phyloP scores from a whole-genome alignment of 768 basidiomycete species.

The Amanita pallidorosea region DNA sequence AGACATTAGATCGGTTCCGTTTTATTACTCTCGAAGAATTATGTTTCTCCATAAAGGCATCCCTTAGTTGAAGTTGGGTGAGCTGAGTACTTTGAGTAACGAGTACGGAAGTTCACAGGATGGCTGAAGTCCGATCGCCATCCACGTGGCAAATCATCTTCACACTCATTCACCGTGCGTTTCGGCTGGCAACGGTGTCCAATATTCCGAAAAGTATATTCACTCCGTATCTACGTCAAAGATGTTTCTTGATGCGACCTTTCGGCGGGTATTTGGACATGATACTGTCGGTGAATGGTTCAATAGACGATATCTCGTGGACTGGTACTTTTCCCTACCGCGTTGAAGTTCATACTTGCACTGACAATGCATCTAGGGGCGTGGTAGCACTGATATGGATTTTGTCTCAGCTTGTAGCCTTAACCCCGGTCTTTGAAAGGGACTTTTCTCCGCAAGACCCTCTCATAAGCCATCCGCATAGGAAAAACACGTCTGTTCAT shows the following conservation, averaged over 20 bases:
- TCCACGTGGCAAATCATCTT: too few species aligned
- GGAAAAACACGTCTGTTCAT: slow-evolving; percentile 32
- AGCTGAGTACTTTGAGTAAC: too few species aligned
- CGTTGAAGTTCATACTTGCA: neutral
- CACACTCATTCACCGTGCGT: neutral
- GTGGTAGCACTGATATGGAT: slow-evolving; percentile 31
- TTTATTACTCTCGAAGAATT: too few species aligned
- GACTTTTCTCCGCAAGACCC: slow-evolving; percentile 39
- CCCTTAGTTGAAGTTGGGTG: too few species aligned
- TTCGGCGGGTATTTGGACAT: slow-evolving; percentile 22
- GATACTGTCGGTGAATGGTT: slow-evolving; percentile 29
- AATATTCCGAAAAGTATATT: neutral
- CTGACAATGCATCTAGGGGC: slow-evolving; percentile 14
- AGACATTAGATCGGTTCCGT: too few species aligned
- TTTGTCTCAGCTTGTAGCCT: slow-evolving; percentile 25
- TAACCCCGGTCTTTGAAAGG: slow-evolving; percentile 35
- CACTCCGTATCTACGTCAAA: neutral
- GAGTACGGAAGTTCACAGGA: too few species aligned
- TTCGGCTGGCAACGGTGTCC: neutral
- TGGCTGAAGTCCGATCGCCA: too few species aligned
- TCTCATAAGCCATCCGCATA: slow-evolving; percentile 40
- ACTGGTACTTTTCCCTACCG: slow-evolving; percentile 31
- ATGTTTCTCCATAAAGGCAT: too few species aligned
- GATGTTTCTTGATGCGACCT: slow-evolving; percentile 4
- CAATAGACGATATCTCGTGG: slow-evolving; percentile 35